A percentile compares a stretch with the other conserved stretches of the same genome.
These are phyloP conservation scores for Ustilago sp. DNA, from an alignment of 1,284 basidiomycete species.

Conservation along the genomic window DNA sequence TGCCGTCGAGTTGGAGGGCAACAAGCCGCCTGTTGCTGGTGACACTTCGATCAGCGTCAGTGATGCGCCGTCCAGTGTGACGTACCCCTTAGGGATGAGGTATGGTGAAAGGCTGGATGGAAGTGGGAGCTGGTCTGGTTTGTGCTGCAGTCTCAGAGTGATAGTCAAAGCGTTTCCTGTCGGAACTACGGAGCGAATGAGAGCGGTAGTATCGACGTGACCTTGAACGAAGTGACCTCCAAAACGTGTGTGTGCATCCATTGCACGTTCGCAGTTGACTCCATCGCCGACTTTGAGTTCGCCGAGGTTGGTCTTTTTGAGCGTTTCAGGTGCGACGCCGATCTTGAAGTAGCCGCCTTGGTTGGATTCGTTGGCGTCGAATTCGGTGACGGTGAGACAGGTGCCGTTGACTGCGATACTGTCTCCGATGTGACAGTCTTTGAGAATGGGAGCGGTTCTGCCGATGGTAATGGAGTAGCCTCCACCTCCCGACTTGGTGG, in stretches of 20 bases:
- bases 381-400: slow-evolving; percentile 90
- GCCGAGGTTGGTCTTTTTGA: slow-evolving; percentile 85
- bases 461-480: slow-evolving; percentile 88
- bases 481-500: slow-evolving; percentile 74
- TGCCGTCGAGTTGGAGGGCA: slow-evolving; percentile 51
- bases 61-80: slow-evolving; percentile 93
- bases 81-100: slow-evolving; percentile 94
- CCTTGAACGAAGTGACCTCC: slow-evolving; percentile 95
- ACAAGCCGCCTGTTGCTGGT: slow-evolving; percentile 58
- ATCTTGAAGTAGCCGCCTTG: slow-evolving; percentile 78
- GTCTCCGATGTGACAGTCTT: slow-evolving; percentile 93
- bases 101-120: slow-evolving; percentile 81
- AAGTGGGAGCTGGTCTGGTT: slow-evolving; percentile 72
- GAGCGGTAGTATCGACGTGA: slow-evolving; percentile 82
- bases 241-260: slow-evolving; percentile 88
- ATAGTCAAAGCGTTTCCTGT: slow-evolving; percentile 89
- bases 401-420: slow-evolving; percentile 86
- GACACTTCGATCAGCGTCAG: slow-evolving; percentile 86
- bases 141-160: slow-evolving; percentile 76
- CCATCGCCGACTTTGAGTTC: slow-evolving; percentile 80
- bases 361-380: slow-evolving; percentile 71
- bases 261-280: slow-evolving; percentile 95
- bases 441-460: slow-evolving; percentile 80
- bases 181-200: slow-evolving; percentile 72
- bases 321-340: slow-evolving; percentile 96